Conservation (phyloP, 2,329 filamentous ascomycete genomes). For the Colletotrichum lini region DNA sequence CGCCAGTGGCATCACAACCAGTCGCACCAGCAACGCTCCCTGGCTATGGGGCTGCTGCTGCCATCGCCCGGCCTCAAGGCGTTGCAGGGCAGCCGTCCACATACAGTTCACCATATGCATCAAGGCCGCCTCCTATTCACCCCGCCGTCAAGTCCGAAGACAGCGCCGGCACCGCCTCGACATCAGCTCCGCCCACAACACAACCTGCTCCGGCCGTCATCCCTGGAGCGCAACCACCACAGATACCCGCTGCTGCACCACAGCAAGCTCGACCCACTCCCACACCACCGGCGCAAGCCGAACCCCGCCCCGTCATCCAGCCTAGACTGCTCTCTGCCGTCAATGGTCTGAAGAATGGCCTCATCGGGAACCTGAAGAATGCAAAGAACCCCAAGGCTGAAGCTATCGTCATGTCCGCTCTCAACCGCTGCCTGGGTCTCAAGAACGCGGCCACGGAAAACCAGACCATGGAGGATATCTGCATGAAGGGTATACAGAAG, state of each 20-base stretch:
- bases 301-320: slow-evolving; percentile 58
- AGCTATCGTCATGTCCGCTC: slow-evolving; percentile 66
- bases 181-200: slow-evolving; percentile 24
- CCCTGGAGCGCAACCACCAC: slow-evolving; percentile 33
- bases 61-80: slow-evolving; percentile 43
- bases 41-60: slow-evolving; percentile 45
- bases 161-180: slow-evolving; percentile 35
- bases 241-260: slow-evolving; percentile 34
- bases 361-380: slow-evolving; percentile 62
- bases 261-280: slow-evolving; percentile 40
- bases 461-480: slow-evolving; percentile 63
- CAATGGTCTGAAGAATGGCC: slow-evolving; percentile 61
- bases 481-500: slow-evolving; percentile 58
- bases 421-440: slow-evolving; percentile 66
- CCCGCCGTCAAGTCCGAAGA: slow-evolving; percentile 43
- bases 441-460: slow-evolving; percentile 60
- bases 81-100: slow-evolving; percentile 45
- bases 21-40: slow-evolving; percentile 46
- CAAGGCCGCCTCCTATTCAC: slow-evolving; percentile 46
- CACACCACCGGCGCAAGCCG: slow-evolving; percentile 36
- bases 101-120: slow-evolving; percentile 51
- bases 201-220: slow-evolving; percentile 34
- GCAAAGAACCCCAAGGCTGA: slow-evolving; percentile 59
- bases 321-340: slow-evolving; percentile 59
- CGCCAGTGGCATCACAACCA: slow-evolving; percentile 45